These are phyloP conservation scores for Borovskyia barvae DNA, from an alignment of 208 protist species.

Conservation along the genomic window DNA sequence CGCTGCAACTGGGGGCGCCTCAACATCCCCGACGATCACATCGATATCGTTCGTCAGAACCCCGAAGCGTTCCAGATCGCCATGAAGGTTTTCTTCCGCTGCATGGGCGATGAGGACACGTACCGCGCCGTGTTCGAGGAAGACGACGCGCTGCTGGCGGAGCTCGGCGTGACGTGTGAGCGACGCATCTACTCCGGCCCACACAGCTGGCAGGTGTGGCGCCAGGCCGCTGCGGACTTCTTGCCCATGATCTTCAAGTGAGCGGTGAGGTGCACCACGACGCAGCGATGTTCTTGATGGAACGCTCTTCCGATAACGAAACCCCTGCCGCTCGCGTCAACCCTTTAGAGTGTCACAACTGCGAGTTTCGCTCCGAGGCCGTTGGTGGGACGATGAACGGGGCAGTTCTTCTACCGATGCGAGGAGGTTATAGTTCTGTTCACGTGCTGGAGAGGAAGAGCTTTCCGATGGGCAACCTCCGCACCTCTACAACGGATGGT, in stretches of 20 bases:
- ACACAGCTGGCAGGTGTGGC: constrained; percentile 30
- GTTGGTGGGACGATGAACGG: no score
- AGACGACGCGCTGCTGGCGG: constrained; percentile 15
- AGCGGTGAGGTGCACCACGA: no score
- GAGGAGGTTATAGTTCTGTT: no score
- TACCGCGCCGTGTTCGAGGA: constrained; percentile 5
- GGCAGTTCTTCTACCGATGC: no score
- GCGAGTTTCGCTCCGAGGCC: no score
- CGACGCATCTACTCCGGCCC: constrained; percentile 9
- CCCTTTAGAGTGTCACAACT: no score
- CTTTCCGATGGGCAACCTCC: no score
- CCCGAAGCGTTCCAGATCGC: constrained; percentile 15
- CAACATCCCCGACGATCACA: constrained; percentile 4
- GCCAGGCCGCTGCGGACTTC: constrained; percentile 18
- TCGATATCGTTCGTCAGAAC: constrained; percentile 5
- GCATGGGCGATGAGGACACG: constrained; percentile 17
- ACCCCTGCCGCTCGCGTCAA: no score
- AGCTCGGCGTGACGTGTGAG: constrained; percentile 7
- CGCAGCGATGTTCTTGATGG: no score
- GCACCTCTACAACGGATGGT: no score
- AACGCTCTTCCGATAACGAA: no score
- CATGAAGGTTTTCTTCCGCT: constrained; percentile 23
- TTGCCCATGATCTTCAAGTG: constrained; percentile 16
- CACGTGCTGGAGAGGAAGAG: no score
- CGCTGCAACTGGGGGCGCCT: constrained; percentile 9